phyloP scores from a whole-genome alignment of 371 early-diverging fungal species.

The Mortierella sp. region DNA sequence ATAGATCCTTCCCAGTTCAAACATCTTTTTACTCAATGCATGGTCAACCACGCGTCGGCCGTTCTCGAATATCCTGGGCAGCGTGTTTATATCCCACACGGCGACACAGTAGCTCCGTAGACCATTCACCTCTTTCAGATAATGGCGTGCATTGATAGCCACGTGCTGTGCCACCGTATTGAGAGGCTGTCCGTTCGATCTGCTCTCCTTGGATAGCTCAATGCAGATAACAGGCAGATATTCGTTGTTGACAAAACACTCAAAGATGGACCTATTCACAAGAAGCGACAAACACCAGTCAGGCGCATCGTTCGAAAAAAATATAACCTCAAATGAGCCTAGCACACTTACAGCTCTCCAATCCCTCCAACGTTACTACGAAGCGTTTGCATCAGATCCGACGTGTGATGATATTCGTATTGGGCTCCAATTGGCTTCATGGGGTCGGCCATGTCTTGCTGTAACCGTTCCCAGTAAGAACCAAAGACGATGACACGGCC shows the following conservation, averaged over 20 bases:
- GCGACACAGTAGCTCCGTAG: constrained; percentile 47
- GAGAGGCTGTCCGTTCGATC: constrained; percentile 21
- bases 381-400: constrained; percentile 28
- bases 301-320: too few species aligned
- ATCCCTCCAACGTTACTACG: constrained; percentile 21
- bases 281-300: not conserved
- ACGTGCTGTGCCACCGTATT: constrained; percentile 42
- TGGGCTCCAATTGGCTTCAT: constrained; percentile 38
- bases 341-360: constrained; percentile 49
- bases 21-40: constrained; percentile 44
- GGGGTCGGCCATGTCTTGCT: constrained; percentile 62
- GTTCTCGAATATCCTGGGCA: constrained; percentile 41
- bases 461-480: constrained; percentile 77
- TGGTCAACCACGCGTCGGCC: constrained; percentile 45
- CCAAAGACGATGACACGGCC: constrained; percentile 80
- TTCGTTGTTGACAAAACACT: constrained; percentile 44
- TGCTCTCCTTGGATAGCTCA: constrained; percentile 40
- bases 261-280: constrained; percentile 43
- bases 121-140: constrained; percentile 28
- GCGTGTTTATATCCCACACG: constrained; percentile 43
- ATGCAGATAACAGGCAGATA: constrained; percentile 43
- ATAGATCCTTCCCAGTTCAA: constrained; percentile 48
- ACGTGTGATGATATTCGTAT: constrained; percentile 42
- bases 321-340: not conserved
- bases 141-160: constrained; percentile 26